Evolutionary conservation across 2,329 filamentous ascomycete species (phyloP), one percentile per base, ranked within the genome.

Genomic region (Fusarium sp.): DNA sequence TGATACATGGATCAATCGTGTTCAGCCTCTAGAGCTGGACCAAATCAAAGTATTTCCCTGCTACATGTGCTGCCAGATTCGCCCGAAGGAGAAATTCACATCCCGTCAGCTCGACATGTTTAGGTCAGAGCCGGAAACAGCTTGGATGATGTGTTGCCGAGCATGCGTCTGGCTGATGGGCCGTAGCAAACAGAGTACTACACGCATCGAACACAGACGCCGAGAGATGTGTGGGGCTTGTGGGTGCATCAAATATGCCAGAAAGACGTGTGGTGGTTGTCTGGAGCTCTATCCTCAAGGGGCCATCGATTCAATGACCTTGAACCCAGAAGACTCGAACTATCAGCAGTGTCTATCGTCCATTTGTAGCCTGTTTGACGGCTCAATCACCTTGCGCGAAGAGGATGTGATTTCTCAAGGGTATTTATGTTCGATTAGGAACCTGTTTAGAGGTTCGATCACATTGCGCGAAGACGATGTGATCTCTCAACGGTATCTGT

Each of bases 81-180:
- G 38, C 1, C 54, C 50, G 12, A 46, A 28, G 29, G 29, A 3
- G 4, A 66, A 50, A 23, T 73, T 73, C 35, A 60, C 60, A 3
- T 1, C 16, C 2, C 35, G 20, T 2, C 63, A 70, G 33, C 26
- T 70, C 4, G 6, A 6, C 0, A 31, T 52, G 58, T 43, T 35
- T 1, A n/a, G 24, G 18, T 29, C 29, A 4, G 20, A 35, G 1
- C 63, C 61, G 8, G 29, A 55, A 12, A 69, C 55, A 0, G 23
- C 49, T 8, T 73, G 70, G 68, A 73, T 50, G 31, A 57, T 68
- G 61, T 56, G 55, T 7, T 73, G 71, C 35, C 26, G 42, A 10
- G 16, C 21, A 9, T 70, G 70, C 20, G 48, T 66, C 7, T 24
- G 44, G 47, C 33, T 21, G 16, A 63, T 69, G 58, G 59, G 55